Conservation (phyloP, 106 monocot genomes). For the Agapanthus africanus region DNA sequence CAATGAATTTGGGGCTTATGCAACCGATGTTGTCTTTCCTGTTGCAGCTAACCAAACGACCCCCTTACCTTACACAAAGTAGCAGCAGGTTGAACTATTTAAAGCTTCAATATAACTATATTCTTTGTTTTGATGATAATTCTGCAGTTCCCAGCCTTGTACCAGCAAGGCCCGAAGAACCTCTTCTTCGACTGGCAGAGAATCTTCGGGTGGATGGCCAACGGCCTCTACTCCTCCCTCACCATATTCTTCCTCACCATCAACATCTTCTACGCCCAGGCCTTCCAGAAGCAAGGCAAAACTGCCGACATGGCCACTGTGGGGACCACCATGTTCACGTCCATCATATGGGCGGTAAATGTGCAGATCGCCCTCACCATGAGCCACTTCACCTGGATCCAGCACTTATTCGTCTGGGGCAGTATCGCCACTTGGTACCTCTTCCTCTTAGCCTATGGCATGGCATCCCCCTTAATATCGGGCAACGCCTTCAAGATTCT, state of each 20-base stretch:
- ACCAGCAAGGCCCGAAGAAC: constrained; percentile 71
- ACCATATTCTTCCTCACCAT: constrained; percentile 57
- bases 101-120: not conserved
- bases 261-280: constrained; percentile 32
- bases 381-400: constrained; percentile 82
- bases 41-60: too few relatives aligned
- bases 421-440: constrained; percentile 56
- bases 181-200: constrained; percentile 76
- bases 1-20: too few relatives aligned
- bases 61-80: too few relatives aligned
- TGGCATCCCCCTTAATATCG: constrained; percentile 26
- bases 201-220: constrained; percentile 63
- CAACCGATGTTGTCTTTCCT: not conserved
- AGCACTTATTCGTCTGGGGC: constrained; percentile 66
- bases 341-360: constrained; percentile 71
- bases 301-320: constrained; percentile 52
- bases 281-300: constrained; percentile 43
- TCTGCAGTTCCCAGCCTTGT: constrained; percentile 68
- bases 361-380: constrained; percentile 61
- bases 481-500: constrained; percentile 36
- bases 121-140: not conserved
- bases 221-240: constrained; percentile 55
- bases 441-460: constrained; percentile 49
- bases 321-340: constrained; percentile 69
- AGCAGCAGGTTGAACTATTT: too few relatives aligned